Conservation (phyloP, 139 green algal species). For the Tetratostichococcus sp. region DNA sequence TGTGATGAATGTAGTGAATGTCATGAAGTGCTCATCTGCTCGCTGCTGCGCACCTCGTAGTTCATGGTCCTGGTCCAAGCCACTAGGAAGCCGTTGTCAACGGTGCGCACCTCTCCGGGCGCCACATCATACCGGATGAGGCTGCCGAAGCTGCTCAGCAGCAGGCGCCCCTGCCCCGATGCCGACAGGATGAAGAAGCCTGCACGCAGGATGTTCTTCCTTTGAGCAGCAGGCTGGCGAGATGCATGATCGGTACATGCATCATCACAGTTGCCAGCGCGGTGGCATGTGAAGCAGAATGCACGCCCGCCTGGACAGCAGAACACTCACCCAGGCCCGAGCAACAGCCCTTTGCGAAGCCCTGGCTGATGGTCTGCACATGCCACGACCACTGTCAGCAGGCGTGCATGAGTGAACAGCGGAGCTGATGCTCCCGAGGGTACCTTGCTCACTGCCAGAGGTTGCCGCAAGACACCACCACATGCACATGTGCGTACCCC, state of each 20-base stretch:
- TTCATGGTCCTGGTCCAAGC: neutral
- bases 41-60: neutral
- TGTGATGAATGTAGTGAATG: no score
- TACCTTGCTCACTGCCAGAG: no score
- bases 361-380: neutral
- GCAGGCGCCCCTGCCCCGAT: constrained; percentile 2
- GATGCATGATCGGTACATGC: no score
- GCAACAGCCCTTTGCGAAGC: neutral
- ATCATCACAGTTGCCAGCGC: no score
- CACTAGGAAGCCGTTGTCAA: constrained; percentile 5
- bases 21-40: no score
- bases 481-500: neutral
- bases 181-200: constrained; percentile 22
- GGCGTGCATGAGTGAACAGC: no score
- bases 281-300: neutral
- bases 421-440: no score
- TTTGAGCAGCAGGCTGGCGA: no score
- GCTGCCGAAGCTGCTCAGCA: constrained; percentile 15
- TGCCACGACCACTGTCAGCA: no score
- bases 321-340: neutral
- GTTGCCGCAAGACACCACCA: no score
- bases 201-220: neutral
- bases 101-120: neutral
- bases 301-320: no score
- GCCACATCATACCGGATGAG: constrained; percentile 16